These are phyloP conservation scores for Boletus tomentosulus DNA, from an alignment of 768 basidiomycete genomes.

Conservation along the genomic window DNA sequence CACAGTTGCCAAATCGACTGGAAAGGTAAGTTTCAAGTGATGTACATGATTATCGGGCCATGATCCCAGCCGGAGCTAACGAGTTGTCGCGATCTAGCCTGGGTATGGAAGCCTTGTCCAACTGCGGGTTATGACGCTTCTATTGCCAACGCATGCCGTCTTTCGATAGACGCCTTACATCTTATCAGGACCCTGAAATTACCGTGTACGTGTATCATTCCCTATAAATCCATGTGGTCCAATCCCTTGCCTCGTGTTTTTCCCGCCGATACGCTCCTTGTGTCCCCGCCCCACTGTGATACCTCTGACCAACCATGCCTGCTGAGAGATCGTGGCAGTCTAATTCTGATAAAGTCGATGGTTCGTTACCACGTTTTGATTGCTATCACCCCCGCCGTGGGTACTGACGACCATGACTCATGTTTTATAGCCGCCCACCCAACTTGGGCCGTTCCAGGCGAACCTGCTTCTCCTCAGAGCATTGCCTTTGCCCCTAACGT, in stretches of 20 bases:
- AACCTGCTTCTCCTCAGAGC: slow-evolving; percentile 34
- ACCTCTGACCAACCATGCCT: slow-evolving; percentile 39
- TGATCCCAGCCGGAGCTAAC: slow-evolving; percentile 17
- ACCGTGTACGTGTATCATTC: slow-evolving; percentile 32
- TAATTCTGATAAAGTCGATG: slow-evolving; percentile 34
- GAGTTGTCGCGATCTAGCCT: slow-evolving; percentile 15
- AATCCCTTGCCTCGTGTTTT: slow-evolving; percentile 21
- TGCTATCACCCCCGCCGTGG: not conserved
- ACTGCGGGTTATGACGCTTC: slow-evolving; percentile 22
- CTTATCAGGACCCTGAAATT: slow-evolving; percentile 32
- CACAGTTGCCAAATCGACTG: slow-evolving; percentile 15
- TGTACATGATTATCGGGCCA: slow-evolving; percentile 17
- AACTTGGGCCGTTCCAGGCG: slow-evolving; percentile 44
- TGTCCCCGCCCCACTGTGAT: slow-evolving; percentile 16
- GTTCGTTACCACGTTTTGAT: slow-evolving; percentile 23
- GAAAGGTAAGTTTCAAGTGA: slow-evolving; percentile 10
- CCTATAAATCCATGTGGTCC: slow-evolving; percentile 28
- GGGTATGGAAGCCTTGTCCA: slow-evolving; percentile 23
- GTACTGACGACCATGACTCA: slow-evolving; percentile 12
- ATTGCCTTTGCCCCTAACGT: slow-evolving; percentile 58
- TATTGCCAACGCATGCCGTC: slow-evolving; percentile 30
- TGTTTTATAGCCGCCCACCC: slow-evolving; percentile 37
- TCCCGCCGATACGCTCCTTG: slow-evolving; percentile 24
- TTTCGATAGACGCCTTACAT: slow-evolving; percentile 28
- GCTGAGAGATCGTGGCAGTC: slow-evolving; percentile 38